Base-by-base conservation (phyloP, 306 rosid species). In the Boehmeria nivea region DNA sequence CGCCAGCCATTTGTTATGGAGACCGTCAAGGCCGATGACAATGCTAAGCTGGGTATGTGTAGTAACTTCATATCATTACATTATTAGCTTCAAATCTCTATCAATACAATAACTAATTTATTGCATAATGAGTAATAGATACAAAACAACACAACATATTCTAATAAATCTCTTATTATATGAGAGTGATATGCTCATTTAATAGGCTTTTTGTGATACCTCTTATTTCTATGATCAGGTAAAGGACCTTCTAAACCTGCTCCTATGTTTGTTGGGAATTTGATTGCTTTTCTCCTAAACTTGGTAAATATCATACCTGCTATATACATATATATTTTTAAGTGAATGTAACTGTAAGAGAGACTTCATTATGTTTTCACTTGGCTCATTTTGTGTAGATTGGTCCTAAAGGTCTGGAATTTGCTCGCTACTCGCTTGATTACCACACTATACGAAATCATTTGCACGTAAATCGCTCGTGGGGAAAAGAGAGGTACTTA, bases 371-470 rank as follows among this genome's bases (percentile, higher is more conserved):
- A 40, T 40, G 38, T 33, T 42, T 55, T 72, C 26, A 67, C 39
- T 62, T 53, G 74, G 19, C 20, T 57, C 60, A 36, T 52, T 40
- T 21, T 43, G 46, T 54, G 60, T 75, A 91, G 96, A 60, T 91
- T 66, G 98, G 98, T 56, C 96, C 96, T 15, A 90, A 80, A 68
- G 96, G 98, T 55, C 72, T 91, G 66, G 95, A 91, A 68, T 91
- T 91, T 51, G 98, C 96, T 31, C 94, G 96, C 13, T 91, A 87
- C 67, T 91, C 98, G 21, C 95, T 87, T 31, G 98, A 90, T 75
- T 90, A 90, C 73, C 98, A 90, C 50, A 90, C 98, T 65, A 90
- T 90, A 56, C 78, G 98, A 62, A 90, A 90, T 77, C 83, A 87
- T 75, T 59, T 90, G 68, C 43, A 90, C 6, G 70, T 84, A 51